Evolutionary conservation across 192 early-diverging fungal species (phyloP).

Genomic region (Spizellomyces punctatus): DNA sequence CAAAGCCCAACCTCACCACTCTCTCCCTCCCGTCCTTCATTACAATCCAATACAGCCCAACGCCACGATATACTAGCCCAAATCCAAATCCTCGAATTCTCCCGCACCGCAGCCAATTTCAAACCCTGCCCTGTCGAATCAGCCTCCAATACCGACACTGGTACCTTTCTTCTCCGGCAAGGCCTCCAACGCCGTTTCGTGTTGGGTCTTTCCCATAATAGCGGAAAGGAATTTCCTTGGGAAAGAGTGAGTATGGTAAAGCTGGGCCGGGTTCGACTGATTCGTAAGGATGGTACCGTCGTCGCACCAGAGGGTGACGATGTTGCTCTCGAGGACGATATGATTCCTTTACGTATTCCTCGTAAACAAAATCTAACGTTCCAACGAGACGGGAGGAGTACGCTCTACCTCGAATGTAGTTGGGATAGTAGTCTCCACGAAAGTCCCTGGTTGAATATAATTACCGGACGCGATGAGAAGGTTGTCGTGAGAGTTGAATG

Average conservation of each 20-base stretch:
- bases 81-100: constrained; percentile 43
- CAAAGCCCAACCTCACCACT: not conserved
- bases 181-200: constrained; percentile 42
- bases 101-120: constrained; percentile 32
- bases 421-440: constrained; percentile 41
- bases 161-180: constrained; percentile 41
- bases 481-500: constrained; percentile 30
- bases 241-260: constrained; percentile 21
- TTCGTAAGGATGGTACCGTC: constrained; percentile 17
- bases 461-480: constrained; percentile 13
- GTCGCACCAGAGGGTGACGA: constrained; percentile 26
- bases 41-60: not conserved
- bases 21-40: not conserved
- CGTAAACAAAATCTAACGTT: constrained; percentile 11
- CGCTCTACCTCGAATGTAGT: constrained; percentile 30
- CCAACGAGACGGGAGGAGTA: constrained; percentile 25
- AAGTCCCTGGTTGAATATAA: constrained; percentile 27
- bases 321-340: not conserved
- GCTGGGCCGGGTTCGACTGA: constrained; percentile 30
- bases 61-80: constrained; percentile 36
- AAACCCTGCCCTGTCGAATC: constrained; percentile 40
- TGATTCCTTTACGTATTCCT: constrained; percentile 30
- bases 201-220: constrained; percentile 33
- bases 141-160: constrained; percentile 11
- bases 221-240: constrained; percentile 37